Conservation (phyloP, 495 filamentous ascomycete species). For the Xylaria palmicola region DNA sequence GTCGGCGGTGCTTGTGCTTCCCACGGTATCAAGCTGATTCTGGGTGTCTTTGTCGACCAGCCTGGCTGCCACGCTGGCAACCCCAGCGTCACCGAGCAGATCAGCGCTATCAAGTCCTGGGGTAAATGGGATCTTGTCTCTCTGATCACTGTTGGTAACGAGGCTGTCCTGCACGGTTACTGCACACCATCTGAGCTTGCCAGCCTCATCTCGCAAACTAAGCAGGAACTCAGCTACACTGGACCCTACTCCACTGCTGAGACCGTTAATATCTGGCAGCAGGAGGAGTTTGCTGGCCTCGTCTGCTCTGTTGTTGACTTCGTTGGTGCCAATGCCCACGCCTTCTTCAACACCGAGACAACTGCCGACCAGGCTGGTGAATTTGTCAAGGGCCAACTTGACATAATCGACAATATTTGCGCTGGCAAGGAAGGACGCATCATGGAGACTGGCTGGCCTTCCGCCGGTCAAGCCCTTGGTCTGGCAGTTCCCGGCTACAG, state of each 20-base stretch:
- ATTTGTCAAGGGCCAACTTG: conserved; percentile 68
- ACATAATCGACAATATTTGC: conserved; percentile 65
- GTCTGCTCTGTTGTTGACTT: conserved; percentile 77
- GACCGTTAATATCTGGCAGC: conserved; percentile 64
- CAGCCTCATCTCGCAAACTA: conserved; percentile 60
- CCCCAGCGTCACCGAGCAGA: conserved; percentile 61
- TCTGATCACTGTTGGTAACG: conserved; percentile 86
- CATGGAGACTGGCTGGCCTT: conserved; percentile 93
- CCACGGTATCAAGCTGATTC: conserved; percentile 71
- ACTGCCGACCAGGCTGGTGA: conserved; percentile 63
- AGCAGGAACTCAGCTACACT: conserved; percentile 61
- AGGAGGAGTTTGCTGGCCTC: conserved; percentile 52
- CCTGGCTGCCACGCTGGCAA: conserved; percentile 53
- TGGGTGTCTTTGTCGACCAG: conserved; percentile 78
- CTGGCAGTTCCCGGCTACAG: conserved; percentile 61
- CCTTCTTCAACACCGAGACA: conserved; percentile 82
- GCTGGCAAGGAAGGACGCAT: conserved; percentile 63
- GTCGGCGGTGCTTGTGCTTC: conserved; percentile 63
- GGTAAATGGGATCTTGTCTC: conserved; percentile 71
- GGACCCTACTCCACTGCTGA: conserved; percentile 84
- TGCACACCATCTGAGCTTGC: conserved; percentile 60
- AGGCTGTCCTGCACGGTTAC: conserved; percentile 74
- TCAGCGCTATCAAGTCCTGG: conserved; percentile 70
- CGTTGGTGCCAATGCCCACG: conserved; percentile 80
- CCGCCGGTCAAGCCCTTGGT: conserved; percentile 64